These are phyloP conservation scores for Rhizophora apiculata DNA, from an alignment of 345 rosid species.

Conservation along the genomic window DNA sequence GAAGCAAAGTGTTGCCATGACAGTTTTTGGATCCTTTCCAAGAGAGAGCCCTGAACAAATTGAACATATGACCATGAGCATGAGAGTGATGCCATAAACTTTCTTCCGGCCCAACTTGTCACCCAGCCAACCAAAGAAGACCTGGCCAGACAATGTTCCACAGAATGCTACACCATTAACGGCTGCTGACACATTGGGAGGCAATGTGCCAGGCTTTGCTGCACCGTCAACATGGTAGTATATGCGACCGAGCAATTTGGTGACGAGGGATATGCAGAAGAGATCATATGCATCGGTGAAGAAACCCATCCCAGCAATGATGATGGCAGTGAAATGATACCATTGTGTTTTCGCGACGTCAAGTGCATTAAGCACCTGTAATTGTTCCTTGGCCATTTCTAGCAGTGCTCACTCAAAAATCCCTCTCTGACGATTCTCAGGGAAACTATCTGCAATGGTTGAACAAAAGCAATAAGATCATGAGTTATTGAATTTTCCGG, in stretches of 20 bases:
- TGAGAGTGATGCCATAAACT: conserved; percentile 72
- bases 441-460: too few species aligned
- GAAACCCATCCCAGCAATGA: conserved; percentile 65
- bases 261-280: conserved; percentile 57
- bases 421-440: too few species aligned
- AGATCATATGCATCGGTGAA: conserved; percentile 66
- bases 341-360: conserved; percentile 61
- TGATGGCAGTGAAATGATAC: conserved; percentile 60
- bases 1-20: conserved; percentile 59
- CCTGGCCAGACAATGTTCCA: conserved; percentile 53
- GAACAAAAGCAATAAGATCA: too few species aligned
- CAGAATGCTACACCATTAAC: conserved; percentile 52
- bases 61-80: conserved; percentile 73
- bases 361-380: conserved; percentile 25
- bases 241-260: conserved; percentile 54
- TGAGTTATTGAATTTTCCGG: too few species aligned
- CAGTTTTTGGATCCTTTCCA: conserved; percentile 45
- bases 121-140: conserved; percentile 72
- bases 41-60: conserved; percentile 64
- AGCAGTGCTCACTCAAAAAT: too few species aligned
- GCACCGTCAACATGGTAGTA: conserved; percentile 39
- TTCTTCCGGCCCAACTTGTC: conserved; percentile 76
- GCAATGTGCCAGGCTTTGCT: conserved; percentile 30
- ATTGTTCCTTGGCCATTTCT: too few species aligned
- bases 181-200: conserved; percentile 36